These are phyloP conservation scores for Penstemon davidsonii DNA, from an alignment of 257 asterid genomes.

Conservation along the genomic window DNA sequence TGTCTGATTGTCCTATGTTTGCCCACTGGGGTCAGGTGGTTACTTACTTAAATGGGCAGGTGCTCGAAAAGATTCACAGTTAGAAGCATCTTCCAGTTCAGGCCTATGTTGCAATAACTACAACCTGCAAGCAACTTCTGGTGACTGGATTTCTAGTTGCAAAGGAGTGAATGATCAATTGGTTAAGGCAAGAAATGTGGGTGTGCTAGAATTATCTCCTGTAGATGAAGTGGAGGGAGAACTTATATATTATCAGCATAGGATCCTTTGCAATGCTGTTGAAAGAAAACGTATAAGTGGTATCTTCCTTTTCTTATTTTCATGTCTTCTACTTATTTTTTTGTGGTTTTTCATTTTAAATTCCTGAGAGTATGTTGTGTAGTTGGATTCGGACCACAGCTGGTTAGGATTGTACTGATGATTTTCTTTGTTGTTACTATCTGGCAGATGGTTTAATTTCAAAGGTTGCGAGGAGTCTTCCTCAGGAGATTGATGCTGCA, in stretches of 20 bases:
- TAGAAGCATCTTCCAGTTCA: slow-evolving; percentile 78
- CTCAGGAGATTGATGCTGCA: slow-evolving; percentile 64
- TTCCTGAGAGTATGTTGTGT: slow-evolving; percentile 5
- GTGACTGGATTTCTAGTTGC: slow-evolving; percentile 36
- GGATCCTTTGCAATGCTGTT: slow-evolving; percentile 55
- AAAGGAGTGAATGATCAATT: slow-evolving; percentile 55
- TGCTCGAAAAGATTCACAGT: slow-evolving; percentile 59
- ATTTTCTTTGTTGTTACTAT: slow-evolving; percentile 25
- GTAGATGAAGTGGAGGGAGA: slow-evolving; percentile 94
- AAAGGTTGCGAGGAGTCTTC: slow-evolving; percentile 71
- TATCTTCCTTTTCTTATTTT: slow-evolving; percentile 39
- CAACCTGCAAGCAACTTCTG: slow-evolving; percentile 37
- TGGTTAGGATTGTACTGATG: background rate
- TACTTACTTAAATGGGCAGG: slow-evolving; percentile 52
- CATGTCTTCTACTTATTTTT: slow-evolving; percentile 5
- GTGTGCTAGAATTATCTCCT: slow-evolving; percentile 67
- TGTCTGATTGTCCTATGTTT: slow-evolving; percentile 27
- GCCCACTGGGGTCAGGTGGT: slow-evolving; percentile 29
- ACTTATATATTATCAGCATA: slow-evolving; percentile 73
- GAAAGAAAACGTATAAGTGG: slow-evolving; percentile 60
- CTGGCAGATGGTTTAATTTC: slow-evolving; percentile 65
- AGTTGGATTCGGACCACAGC: slow-evolving; percentile 19
- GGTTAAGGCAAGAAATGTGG: slow-evolving; percentile 49
- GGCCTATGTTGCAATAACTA: slow-evolving; percentile 70
- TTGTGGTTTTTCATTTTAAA: slow-evolving; percentile 13